Conservation (phyloP, 108 stramenopile species). For the Skeletonema potamos region DNA sequence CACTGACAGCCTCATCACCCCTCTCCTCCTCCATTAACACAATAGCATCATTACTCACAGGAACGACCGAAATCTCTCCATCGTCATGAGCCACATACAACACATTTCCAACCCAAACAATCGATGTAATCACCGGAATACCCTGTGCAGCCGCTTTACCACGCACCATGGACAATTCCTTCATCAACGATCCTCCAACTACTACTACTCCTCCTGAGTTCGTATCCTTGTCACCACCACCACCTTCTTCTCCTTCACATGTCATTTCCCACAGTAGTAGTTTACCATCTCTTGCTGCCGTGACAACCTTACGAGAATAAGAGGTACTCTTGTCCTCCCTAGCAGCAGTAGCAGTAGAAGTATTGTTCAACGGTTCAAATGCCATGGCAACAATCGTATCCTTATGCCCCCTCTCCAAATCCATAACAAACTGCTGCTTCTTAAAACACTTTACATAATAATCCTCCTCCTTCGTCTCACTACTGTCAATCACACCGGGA, state of each 20-base stretch:
- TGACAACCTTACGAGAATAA: conserved; percentile 25
- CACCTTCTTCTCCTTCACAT: neutral
- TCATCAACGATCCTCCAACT: conserved; percentile 13
- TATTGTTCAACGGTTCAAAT: conserved; percentile 10
- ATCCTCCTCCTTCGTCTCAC: neutral
- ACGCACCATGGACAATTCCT: conserved; percentile 5
- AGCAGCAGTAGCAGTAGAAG: neutral
- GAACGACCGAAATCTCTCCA: conserved; percentile 21
- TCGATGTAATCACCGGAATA: conserved; percentile 25
- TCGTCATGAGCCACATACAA: conserved; percentile 54
- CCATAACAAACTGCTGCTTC: conserved; percentile 33
- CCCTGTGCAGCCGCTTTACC: neutral
- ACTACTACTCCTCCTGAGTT: conserved; percentile 33
- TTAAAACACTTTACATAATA: neutral
- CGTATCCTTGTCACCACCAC: neutral
- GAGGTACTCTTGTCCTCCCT: too few relatives aligned
- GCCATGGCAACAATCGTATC: conserved; percentile 67
- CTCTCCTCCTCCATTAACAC: neutral
- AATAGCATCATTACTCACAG: neutral
- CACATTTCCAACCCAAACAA: conserved; percentile 13
- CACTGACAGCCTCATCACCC: neutral
- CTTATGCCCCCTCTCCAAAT: conserved; percentile 44
- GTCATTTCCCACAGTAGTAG: conserved; percentile 61
- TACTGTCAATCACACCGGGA: neutral
- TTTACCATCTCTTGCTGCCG: conserved; percentile 64